Percentiles rank a stretch among this genome's conserved stretches.
phyloP scores from a whole-genome alignment of 116 monocot species.

The Thalassia testudinum region DNA sequence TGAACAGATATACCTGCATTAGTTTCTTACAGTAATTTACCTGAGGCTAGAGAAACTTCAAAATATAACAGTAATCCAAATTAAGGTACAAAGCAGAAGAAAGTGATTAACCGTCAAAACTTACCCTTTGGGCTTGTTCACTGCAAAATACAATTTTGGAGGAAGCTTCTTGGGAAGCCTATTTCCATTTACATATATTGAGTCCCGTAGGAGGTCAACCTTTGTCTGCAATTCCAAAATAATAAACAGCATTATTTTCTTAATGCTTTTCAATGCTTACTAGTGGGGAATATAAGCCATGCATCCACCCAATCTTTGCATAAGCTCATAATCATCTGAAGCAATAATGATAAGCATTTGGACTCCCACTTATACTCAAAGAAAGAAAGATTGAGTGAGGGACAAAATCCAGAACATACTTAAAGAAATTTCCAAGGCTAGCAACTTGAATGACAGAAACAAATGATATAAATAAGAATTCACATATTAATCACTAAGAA shows the following conservation, averaged over 20 bases:
- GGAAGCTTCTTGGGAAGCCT: conserved; percentile 84
- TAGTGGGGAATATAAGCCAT: neutral
- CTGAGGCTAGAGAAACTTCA: too few relatives aligned
- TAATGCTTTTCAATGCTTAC: neutral
- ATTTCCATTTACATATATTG: conserved; percentile 93
- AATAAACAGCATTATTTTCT: too few relatives aligned
- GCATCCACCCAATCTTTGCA: too few relatives aligned
- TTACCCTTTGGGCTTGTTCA: conserved; percentile 98
- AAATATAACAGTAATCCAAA: too few relatives aligned
- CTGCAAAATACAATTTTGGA: conserved; percentile 85
- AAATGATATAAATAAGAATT: too few relatives aligned
- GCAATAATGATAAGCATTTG: neutral
- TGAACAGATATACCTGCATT: conserved; percentile 82
- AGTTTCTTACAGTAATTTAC: neutral
- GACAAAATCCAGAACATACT: too few relatives aligned
- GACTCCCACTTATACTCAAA: neutral
- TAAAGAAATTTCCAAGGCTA: too few relatives aligned
- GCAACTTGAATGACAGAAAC: too few relatives aligned
- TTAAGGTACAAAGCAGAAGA: too few relatives aligned
- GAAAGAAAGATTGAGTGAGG: too few relatives aligned
- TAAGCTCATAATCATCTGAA: too few relatives aligned
- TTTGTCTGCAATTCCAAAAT: conserved; percentile 38
- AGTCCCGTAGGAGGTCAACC: conserved; percentile 76
- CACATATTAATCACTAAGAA: too few relatives aligned
- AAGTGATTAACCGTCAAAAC: neutral